Conservation (phyloP, 352 stramenopile species). For the Globisporangium carolinianum region DNA sequence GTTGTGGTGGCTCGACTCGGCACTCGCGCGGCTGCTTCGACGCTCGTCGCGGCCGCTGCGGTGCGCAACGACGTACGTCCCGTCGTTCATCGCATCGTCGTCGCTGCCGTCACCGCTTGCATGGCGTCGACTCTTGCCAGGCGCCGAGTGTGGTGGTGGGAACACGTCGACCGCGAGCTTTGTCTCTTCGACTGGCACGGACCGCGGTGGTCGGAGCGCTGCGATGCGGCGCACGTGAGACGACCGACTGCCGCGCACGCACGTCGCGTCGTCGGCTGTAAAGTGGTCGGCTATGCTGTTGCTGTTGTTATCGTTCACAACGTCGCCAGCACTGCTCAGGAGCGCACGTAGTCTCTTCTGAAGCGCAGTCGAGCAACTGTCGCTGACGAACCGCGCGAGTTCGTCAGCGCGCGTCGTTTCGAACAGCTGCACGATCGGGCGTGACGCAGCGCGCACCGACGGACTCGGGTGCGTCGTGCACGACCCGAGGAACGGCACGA, state of each 20-base stretch:
- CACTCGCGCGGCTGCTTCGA: slow-evolving; percentile 2
- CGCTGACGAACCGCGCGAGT: slow-evolving; percentile 40
- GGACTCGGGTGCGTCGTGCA: slow-evolving; percentile 51
- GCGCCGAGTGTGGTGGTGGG: slow-evolving; percentile 57
- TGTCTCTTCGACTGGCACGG: slow-evolving; percentile 61
- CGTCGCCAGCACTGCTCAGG: slow-evolving; percentile 11
- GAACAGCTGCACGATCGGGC: slow-evolving; percentile 41
- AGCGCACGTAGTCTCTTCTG: slow-evolving; percentile 53
- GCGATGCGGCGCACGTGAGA: slow-evolving; percentile 71
- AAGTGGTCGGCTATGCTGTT: slow-evolving; percentile 39
- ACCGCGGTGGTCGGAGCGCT: slow-evolving; percentile 53
- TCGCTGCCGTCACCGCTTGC: slow-evolving; percentile 15
- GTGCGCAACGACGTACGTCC: slow-evolving; percentile 19
- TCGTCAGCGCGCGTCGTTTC: slow-evolving; percentile 25
- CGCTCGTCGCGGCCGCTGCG: slow-evolving; percentile 12
- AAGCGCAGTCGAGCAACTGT: slow-evolving; percentile 47
- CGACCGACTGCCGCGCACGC: slow-evolving; percentile 57
- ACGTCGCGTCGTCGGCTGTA: slow-evolving; percentile 39
- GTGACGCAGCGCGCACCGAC: slow-evolving; percentile 25
- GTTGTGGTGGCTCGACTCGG: neutral
- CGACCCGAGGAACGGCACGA: slow-evolving; percentile 69
- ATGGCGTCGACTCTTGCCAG: slow-evolving; percentile 43
- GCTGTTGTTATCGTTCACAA: slow-evolving; percentile 27
- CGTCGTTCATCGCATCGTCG: slow-evolving; percentile 26
- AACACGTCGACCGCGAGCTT: slow-evolving; percentile 55